Evolutionary conservation across 106 monocot genomes (phyloP), one percentile per base, ranked within the genome.

Genomic region (Xerophyta viscosa): DNA sequence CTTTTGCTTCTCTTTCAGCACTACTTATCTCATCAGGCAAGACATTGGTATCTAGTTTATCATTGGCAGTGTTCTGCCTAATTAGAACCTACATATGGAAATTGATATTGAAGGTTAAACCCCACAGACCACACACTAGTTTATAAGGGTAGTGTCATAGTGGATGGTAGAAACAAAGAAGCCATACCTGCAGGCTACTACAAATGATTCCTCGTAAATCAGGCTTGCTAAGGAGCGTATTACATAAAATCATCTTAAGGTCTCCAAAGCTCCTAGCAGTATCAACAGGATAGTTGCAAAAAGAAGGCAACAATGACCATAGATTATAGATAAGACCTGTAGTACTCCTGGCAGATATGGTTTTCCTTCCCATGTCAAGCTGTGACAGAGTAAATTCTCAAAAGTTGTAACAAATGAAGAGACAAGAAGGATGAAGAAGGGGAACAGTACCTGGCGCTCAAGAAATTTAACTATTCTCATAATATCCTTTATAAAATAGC

Each of bases 271-370:
- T 59, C 59, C 29, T 63, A 44, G 78, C 50, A 19, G 74, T 86
- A 61, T 96, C 96, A 58, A 67, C 33, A 50, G 96, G 78, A 56
- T 82, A 96, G 60, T 89, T 89, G 68, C 96, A 96, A 66, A 81
- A 89, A 8, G 96, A 74, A 67, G 81, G 85, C 29, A 96, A 78
- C 73, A 96, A 64, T 17, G 89, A 82, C 96, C 96, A 96, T 23
- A 96, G 63, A 41, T 84, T 64, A 67, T 76, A 85, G 23, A 82
- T 68, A 62, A 81, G 54, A 41, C 85, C 96, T 60, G 82, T 66
- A 18, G 71, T 41, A 41, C 50, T 85, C 60, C 79, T 76, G 41
- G 89, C 78, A 29, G 82, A 89, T 64, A 68, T 78, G 71, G 78
- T 68, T 20, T 67, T 50, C 26, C 76, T 89, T 27, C 73, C 85